Evolutionary conservation across 257 asterid species (phyloP).

Genomic region (Solanum clarkiae): DNA sequence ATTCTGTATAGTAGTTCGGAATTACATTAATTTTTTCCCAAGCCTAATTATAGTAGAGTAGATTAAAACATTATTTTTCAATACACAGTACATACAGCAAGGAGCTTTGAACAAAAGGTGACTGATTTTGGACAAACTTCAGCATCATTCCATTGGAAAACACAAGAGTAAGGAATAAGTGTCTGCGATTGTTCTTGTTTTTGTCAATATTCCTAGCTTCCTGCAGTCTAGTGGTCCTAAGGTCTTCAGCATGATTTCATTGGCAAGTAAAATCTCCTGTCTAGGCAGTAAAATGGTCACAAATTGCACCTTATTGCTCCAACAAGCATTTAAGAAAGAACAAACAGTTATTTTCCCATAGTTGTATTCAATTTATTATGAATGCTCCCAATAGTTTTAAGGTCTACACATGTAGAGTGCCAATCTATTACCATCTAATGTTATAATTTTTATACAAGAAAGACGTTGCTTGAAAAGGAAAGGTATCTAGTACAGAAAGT

Average conservation of each 20-base stretch:
- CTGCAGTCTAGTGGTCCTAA: neutral
- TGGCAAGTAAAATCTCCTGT: neutral
- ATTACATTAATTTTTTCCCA: neutral
- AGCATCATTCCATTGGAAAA: neutral
- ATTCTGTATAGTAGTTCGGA: neutral
- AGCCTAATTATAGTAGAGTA: neutral
- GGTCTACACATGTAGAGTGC: neutral
- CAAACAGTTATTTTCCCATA: neutral
- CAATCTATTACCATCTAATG: neutral
- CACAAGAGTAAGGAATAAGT: neutral
- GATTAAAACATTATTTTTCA: neutral
- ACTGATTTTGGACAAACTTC: neutral
- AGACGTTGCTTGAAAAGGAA: neutral
- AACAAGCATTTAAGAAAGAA: neutral
- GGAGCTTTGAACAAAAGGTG: neutral
- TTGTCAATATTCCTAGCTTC: neutral
- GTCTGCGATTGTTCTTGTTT: neutral
- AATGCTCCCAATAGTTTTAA: neutral
- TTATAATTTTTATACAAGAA: neutral
- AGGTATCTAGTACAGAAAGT: neutral
- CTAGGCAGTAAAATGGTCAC: neutral
- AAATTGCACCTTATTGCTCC: neutral
- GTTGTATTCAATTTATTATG: neutral
- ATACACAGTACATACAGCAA: neutral
- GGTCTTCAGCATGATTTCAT: neutral